Evolutionary conservation across 2,329 filamentous ascomycete genomes (phyloP), one percentile per base, ranked within the genome.

Genomic region (Phialemoniopsis sp.): DNA sequence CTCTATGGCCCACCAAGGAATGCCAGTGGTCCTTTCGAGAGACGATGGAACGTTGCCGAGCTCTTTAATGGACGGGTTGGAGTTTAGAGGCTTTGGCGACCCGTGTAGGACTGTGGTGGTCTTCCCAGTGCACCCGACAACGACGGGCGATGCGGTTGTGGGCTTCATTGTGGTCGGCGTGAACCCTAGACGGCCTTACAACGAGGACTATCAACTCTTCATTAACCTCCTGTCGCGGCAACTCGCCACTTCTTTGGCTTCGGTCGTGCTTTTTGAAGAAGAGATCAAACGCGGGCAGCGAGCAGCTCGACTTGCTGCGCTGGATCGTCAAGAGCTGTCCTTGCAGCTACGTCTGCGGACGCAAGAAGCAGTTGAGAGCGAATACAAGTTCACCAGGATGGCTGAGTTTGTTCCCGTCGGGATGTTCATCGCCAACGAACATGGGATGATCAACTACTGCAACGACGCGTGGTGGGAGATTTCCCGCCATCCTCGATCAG

Each of bases 361-460:
- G 1, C 72, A 77, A 48, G 76, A 83, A 51, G 76, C 77, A 1
- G 68, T 74, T 32, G 78, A 83, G 51, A 80, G 80, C 55, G 87
- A 93, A 57, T 82, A 85, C 26, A 83, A 84, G 42, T 93, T 93
- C 55, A 88, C 85, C 1, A 74, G 86, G 33, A 89, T 93, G 85
- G 86, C 87, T 3, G 87, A 90, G 54, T 87, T 89, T 46, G 85
- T 86, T 0, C 87, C 87, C 0, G 87, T 90, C 2, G 88, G 87
- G 19, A 84, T 94, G 65, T 91, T 91, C 57, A 90, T 93, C 48
- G 85, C 86, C n/a, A 77, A 89, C 53, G 72, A 77, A 1, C 60
- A 70, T 31, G 87, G 88, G 4, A 67, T 74, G 17, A 86, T 93
- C 50, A 86, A 76, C 9, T 93, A 88, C 55, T 87, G 82, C 56